Conservation (phyloP, 2,329 filamentous ascomycete genomes). For the Colletotrichum godetiae region DNA sequence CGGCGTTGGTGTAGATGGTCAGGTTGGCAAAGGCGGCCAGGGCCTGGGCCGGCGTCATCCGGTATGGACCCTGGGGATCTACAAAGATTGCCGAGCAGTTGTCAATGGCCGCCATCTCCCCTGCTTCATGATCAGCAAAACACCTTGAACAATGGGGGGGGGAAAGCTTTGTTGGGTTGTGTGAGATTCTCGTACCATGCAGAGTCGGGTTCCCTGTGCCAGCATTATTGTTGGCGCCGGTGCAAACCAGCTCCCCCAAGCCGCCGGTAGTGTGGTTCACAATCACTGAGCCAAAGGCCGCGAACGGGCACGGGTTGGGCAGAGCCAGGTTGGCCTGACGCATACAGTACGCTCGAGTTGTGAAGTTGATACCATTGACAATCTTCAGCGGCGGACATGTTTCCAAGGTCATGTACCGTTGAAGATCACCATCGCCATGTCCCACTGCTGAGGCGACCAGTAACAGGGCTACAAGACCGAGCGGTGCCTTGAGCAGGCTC, state of each 20-base stretch:
- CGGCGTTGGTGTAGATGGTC: slow-evolving; percentile 67
- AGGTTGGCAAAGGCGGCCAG: slow-evolving; percentile 57
- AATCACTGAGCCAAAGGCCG: slow-evolving; percentile 64
- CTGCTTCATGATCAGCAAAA: slow-evolving; percentile 39
- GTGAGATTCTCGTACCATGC: slow-evolving; percentile 52
- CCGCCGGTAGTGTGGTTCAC: slow-evolving; percentile 63
- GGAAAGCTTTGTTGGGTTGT: too few relatives aligned
- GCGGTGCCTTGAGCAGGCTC: not conserved
- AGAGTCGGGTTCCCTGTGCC: slow-evolving; percentile 61
- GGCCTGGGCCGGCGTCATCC: slow-evolving; percentile 52
- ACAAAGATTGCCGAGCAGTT: slow-evolving; percentile 63
- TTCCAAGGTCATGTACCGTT: not conserved
- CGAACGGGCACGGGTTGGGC: slow-evolving; percentile 62
- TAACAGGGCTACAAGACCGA: slow-evolving; percentile 17
- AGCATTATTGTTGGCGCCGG: slow-evolving; percentile 58
- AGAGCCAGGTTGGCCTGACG: slow-evolving; percentile 59
- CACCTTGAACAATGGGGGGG: too few relatives aligned
- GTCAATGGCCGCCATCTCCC: slow-evolving; percentile 65
- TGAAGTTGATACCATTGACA: slow-evolving; percentile 44
- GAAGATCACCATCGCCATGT: not conserved
- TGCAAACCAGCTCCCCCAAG: slow-evolving; percentile 59
- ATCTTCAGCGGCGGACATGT: not conserved
- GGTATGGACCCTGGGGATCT: slow-evolving; percentile 56
- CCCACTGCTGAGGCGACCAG: not conserved
- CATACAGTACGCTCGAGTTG: slow-evolving; percentile 63